These are phyloP conservation scores for Umbelopsis ramanniana DNA, from an alignment of 192 early-diverging fungal genomes.

Conservation along the genomic window DNA sequence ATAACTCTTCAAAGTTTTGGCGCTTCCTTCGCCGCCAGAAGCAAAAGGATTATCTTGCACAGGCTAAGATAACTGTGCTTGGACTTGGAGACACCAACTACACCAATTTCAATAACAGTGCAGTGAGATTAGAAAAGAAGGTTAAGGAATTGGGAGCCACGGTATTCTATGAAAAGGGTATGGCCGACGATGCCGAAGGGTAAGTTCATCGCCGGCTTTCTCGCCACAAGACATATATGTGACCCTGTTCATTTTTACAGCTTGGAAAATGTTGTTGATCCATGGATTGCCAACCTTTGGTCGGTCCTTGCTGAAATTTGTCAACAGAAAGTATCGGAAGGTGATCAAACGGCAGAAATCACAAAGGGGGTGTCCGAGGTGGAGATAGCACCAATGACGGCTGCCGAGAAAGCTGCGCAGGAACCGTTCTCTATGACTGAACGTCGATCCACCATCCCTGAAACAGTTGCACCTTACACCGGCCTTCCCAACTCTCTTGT, in stretches of 20 bases:
- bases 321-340: background rate
- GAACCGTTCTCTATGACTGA: conserved; percentile 26
- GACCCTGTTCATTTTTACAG: conserved; percentile 35
- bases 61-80: conserved; percentile 50
- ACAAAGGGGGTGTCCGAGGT: background rate
- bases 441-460: conserved; percentile 15
- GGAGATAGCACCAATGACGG: background rate
- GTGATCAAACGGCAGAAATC: background rate
- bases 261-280: conserved; percentile 86
- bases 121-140: conserved; percentile 78
- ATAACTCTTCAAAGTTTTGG: conserved; percentile 93
- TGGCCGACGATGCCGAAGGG: conserved; percentile 94
- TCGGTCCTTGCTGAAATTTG: conserved; percentile 58
- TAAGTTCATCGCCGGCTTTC: conserved; percentile 33
- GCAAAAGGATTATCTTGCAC: conserved; percentile 59
- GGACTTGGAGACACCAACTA: conserved; percentile 97
- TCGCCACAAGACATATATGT: background rate
- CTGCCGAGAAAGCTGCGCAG: background rate
- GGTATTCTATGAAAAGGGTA: conserved; percentile 74
- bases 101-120: conserved; percentile 89
- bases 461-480: conserved; percentile 29
- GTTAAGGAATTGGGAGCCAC: conserved; percentile 75
- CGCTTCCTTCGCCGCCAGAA: conserved; percentile 77
- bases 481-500: conserved; percentile 29
- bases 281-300: conserved; percentile 92